phyloP scores from a whole-genome alignment of 805 yeast species.

The Crinitomyces ghanaensis region DNA sequence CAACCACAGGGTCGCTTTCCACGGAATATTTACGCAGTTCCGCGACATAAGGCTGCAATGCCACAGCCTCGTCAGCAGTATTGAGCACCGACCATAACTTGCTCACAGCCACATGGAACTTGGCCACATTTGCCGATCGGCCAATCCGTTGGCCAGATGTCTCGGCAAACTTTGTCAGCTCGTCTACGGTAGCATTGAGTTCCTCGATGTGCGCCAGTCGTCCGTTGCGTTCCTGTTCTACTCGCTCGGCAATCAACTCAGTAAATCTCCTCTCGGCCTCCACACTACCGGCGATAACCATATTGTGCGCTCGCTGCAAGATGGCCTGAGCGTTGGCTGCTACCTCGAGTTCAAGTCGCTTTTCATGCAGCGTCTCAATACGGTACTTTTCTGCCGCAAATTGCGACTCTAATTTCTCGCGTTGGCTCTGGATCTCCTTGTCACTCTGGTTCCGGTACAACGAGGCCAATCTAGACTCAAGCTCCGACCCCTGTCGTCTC shows the following conservation, averaged over 20 bases:
- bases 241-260: constrained; percentile 41
- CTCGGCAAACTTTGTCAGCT: constrained; percentile 33
- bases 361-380: constrained; percentile 47
- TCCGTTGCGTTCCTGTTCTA: constrained; percentile 68
- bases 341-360: constrained; percentile 51
- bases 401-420: constrained; percentile 44
- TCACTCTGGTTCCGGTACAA: too few relatives aligned
- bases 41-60: constrained; percentile 26
- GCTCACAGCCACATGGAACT: constrained; percentile 35
- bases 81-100: constrained; percentile 33
- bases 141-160: constrained; percentile 30
- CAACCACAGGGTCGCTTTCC: constrained; percentile 38
- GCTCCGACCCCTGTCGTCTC: too few relatives aligned
- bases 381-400: constrained; percentile 50
- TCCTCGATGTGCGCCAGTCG: constrained; percentile 59
- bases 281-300: constrained; percentile 52
- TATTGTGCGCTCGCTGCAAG: constrained; percentile 61
- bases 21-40: constrained; percentile 28
- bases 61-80: constrained; percentile 28
- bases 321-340: constrained; percentile 55
- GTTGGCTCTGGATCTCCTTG: constrained; percentile 31
- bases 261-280: constrained; percentile 61
- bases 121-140: constrained; percentile 30
- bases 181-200: constrained; percentile 46
- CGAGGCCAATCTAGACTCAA: too few relatives aligned